phyloP scores from a whole-genome alignment of 371 early-diverging fungal genomes.

The Coemansia sp. region DNA sequence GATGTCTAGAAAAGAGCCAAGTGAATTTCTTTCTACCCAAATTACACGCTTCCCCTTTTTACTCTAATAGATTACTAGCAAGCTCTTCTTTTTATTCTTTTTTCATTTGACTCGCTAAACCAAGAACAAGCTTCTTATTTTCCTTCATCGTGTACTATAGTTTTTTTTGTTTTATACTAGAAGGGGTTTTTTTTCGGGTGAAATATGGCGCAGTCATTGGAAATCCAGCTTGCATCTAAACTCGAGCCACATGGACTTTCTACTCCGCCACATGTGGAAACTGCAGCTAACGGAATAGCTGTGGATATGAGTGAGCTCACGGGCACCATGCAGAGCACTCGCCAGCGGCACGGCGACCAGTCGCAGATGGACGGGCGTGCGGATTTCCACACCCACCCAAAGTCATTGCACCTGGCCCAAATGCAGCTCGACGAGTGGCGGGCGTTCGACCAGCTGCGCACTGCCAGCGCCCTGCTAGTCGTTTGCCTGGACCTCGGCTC shows the following conservation, averaged over 20 bases:
- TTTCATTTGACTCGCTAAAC: too few relatives aligned
- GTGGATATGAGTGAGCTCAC: conserved; percentile 38
- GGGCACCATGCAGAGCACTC: background rate
- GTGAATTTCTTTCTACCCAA: too few relatives aligned
- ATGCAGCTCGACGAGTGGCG: conserved; percentile 59
- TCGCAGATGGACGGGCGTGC: conserved; percentile 31
- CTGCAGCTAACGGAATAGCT: conserved; percentile 20
- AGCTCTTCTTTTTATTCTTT: too few relatives aligned
- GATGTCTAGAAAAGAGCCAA: too few relatives aligned
- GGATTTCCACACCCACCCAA: conserved; percentile 51
- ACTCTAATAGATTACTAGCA: too few relatives aligned
- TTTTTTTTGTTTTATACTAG: too few relatives aligned
- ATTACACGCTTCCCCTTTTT: too few relatives aligned
- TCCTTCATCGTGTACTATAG: too few relatives aligned
- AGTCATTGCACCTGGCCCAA: conserved; percentile 43
- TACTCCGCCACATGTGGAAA: background rate
- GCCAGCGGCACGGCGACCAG: conserved; percentile 7
- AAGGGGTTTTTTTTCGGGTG: too few relatives aligned
- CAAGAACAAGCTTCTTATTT: too few relatives aligned
- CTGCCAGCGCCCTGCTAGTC: conserved; percentile 67
- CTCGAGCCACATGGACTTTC: too few relatives aligned
- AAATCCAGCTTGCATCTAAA: background rate
- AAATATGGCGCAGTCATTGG: background rate
- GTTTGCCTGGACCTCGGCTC: conserved; percentile 87
- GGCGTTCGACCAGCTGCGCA: conserved; percentile 60